A percentile compares a stretch with the other conserved stretches of the same genome.
These are phyloP conservation scores for Letharia columbiana DNA, from an alignment of 495 filamentous ascomycete genomes.

Conservation along the genomic window DNA sequence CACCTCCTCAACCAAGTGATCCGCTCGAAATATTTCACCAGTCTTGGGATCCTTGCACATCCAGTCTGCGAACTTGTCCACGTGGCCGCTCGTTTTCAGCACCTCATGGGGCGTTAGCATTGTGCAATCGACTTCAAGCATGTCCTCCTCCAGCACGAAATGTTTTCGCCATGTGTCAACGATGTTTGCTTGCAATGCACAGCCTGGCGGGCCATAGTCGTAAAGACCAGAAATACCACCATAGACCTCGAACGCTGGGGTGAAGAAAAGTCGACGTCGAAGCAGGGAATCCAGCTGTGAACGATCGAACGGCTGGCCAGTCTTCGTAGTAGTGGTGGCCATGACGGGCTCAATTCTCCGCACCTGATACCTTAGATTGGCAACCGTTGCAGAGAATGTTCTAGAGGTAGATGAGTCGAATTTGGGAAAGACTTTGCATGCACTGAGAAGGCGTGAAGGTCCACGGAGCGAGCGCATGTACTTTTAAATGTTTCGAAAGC, in stretches of 20 bases:
- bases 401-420: slow-evolving; percentile 2
- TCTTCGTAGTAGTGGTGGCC: slow-evolving; percentile 67
- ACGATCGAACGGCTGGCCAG: slow-evolving; percentile 81
- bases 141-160: slow-evolving; percentile 82
- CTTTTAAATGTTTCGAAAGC: not conserved
- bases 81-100: slow-evolving; percentile 92
- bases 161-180: slow-evolving; percentile 89
- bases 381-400: slow-evolving; percentile 25
- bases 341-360: slow-evolving; percentile 33
- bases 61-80: slow-evolving; percentile 97
- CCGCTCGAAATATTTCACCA: slow-evolving; percentile 90
- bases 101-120: slow-evolving; percentile 82
- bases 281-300: slow-evolving; percentile 72
- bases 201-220: slow-evolving; percentile 79
- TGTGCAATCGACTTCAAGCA: slow-evolving; percentile 82
- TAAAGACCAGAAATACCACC: slow-evolving; percentile 78
- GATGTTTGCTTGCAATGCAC: slow-evolving; percentile 73
- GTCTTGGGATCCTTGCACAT: slow-evolving; percentile 99
- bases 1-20: slow-evolving; percentile 91
- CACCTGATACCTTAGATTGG: slow-evolving; percentile 25
- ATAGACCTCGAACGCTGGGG: slow-evolving; percentile 91
- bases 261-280: slow-evolving; percentile 83
- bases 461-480: slow-evolving; percentile 29
- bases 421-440: not conserved
- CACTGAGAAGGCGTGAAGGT: slow-evolving; percentile 21